phyloP scores from a whole-genome alignment of 1,284 basidiomycete species.

The Trametes pubescens region DNA sequence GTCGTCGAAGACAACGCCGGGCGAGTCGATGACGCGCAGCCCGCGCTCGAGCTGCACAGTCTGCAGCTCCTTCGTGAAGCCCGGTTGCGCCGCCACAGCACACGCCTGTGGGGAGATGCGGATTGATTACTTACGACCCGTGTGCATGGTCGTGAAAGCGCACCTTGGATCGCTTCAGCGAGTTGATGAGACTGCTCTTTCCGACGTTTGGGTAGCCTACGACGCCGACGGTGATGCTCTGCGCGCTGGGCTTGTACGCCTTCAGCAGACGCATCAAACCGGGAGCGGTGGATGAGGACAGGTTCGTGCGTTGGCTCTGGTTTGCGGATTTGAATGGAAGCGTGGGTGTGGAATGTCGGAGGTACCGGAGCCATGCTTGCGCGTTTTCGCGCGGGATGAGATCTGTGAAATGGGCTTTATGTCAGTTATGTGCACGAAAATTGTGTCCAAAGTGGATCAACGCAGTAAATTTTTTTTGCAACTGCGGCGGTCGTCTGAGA shows the following conservation, averaged over 20 bases:
- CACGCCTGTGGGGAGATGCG: constrained; percentile 69
- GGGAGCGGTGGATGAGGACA: constrained; percentile 81
- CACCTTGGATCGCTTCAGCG: constrained; percentile 89
- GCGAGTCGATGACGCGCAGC: constrained; percentile 93
- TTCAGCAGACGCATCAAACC: constrained; percentile 90
- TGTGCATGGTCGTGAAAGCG: constrained; percentile 34
- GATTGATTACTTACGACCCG: constrained; percentile 52
- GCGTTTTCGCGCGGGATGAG: constrained; percentile 91
- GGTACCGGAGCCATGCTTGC: constrained; percentile 89
- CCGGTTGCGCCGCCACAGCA: constrained; percentile 94
- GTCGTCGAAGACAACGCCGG: constrained; percentile 94
- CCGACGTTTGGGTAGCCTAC: constrained; percentile 99
- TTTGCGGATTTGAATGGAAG: constrained; percentile 94
- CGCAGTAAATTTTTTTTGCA: too few relatives aligned
- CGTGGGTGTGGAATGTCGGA: constrained; percentile 92
- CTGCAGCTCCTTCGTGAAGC: constrained; percentile 96
- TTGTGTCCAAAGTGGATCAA: neutral
- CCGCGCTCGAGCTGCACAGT: constrained; percentile 93
- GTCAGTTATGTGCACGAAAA: neutral
- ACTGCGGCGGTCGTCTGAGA: too few relatives aligned
- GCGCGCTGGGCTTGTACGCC: constrained; percentile 81
- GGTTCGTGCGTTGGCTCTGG: constrained; percentile 80
- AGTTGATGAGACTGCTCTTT: constrained; percentile 96
- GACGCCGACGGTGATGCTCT: constrained; percentile 89
- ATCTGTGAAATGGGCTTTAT: constrained; percentile 56